Base-by-base conservation (phyloP, 139 green algal species). In the Coelastrella sp. region DNA sequence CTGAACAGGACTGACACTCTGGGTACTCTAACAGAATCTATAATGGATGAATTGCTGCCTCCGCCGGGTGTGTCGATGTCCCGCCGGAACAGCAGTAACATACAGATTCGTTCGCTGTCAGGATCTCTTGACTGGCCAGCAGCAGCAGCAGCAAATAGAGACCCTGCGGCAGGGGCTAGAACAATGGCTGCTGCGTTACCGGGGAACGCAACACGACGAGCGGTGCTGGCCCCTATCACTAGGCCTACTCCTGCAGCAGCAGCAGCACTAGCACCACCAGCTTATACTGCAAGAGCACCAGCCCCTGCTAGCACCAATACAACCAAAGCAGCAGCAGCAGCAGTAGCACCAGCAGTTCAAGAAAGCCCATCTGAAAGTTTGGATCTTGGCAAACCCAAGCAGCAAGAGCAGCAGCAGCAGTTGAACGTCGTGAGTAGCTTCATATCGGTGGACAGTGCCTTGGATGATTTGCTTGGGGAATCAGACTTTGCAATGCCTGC, bases 381-480 rank as follows among this genome's bases (percentile, higher is more conserved):
- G 16, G 68, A 6, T 57, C 0, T 57, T 59, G 23, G 74, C 74
- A 80, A 23, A 17, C 7, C 23, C 3, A 22, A 59, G 74, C 74
- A 59, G 74, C 23, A 80, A 23, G 3, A 80, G 74, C 74, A 80
- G 19, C 74, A 80, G 74, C 74, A 80, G 74, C 74, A 64, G 32
- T 13, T 19, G 0, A 14, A n/a, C 2, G 80, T 22, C 22, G 59
- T 59, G 7, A 74, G n/a, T 19, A 23, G 79, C 7, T 86, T 14
- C 3, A 32, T 57, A 4, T 74, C 80, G 13, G 79, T 61, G 20
- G 56, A 66, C 20, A 84, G 79, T 68, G 56, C 79, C 5, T 17
- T 84, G n/a, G 79, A 84, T 84, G 79, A 84, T 56, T 16, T 84
- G 5, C 20, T 86, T 47, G 80, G 7, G 3, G 61, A n/a, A 14